phyloP scores from a whole-genome alignment of 164 flowering plant species.

The Vitis amurensis region DNA sequence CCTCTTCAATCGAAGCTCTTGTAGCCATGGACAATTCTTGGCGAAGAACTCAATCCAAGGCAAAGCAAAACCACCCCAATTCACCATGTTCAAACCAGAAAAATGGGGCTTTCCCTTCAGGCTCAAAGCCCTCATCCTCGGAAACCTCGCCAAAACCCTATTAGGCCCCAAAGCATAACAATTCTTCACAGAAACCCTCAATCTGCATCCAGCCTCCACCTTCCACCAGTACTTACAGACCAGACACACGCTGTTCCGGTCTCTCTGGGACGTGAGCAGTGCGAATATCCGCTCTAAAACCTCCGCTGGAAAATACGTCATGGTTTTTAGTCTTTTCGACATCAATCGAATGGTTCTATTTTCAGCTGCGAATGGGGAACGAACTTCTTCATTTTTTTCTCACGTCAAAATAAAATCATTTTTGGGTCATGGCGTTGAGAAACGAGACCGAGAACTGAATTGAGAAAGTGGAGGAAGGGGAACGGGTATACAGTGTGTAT shows the following conservation, averaged over 20 bases:
- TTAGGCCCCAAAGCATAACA: constrained; percentile 55
- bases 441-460: no score
- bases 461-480: no score
- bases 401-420: not conserved
- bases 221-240: constrained; percentile 13
- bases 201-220: constrained; percentile 8
- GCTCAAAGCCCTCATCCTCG: constrained; percentile 41
- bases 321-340: not conserved
- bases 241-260: constrained; percentile 6
- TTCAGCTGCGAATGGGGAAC: no score
- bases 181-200: constrained; percentile 26
- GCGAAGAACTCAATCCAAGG: constrained; percentile 63
- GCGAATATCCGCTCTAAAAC: constrained; percentile 13
- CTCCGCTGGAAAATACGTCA: constrained; percentile 7
- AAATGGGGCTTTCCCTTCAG: constrained; percentile 68
- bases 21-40: constrained; percentile 30
- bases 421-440: not conserved
- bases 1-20: constrained; percentile 63
- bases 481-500: no score
- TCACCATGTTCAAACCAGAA: constrained; percentile 56
- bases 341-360: no score
- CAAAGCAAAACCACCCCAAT: constrained; percentile 56
- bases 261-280: constrained; percentile 6
- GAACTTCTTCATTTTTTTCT: not conserved
- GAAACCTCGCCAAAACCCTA: constrained; percentile 50